These are phyloP conservation scores for Penicillium concentricum DNA, from an alignment of 2,329 filamentous ascomycete species.

Conservation along the genomic window DNA sequence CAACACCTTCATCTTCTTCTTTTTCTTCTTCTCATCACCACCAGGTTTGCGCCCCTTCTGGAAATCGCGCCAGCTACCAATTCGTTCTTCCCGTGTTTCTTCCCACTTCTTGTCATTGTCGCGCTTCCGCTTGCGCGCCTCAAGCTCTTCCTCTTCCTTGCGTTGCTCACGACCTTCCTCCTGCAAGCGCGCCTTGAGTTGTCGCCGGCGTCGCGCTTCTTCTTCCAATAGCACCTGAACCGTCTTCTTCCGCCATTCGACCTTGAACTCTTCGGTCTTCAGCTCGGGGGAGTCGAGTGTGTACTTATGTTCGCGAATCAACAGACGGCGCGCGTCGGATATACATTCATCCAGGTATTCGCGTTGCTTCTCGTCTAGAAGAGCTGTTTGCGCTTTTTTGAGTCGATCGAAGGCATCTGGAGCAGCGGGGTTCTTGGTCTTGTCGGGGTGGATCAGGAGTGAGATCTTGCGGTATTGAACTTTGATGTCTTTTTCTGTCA, in stretches of 20 bases:
- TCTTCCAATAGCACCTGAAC: conserved; percentile 89
- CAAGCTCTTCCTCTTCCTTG: conserved; percentile 80
- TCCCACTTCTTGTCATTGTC: conserved; percentile 97
- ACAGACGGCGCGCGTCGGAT: conserved; percentile 88
- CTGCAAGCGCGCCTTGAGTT: conserved; percentile 91
- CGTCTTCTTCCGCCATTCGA: conserved; percentile 86
- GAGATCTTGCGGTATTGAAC: conserved; percentile 92
- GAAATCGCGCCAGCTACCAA: conserved; percentile 91
- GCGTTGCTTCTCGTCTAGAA: conserved; percentile 93
- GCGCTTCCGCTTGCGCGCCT: conserved; percentile 77
- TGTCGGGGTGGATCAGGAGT: conserved; percentile 98
- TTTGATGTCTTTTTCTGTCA: conserved; percentile 96
- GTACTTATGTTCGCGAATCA: conserved; percentile 93
- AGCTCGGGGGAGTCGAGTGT: conserved; percentile 83
- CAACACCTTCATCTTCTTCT: conserved; percentile 55
- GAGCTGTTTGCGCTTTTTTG: conserved; percentile 86
- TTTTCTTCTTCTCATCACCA: conserved; percentile 56
- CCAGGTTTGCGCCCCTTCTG: conserved; percentile 67
- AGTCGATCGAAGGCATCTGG: conserved; percentile 96
- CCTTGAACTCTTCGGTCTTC: conserved; percentile 75
- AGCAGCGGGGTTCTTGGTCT: conserved; percentile 84
- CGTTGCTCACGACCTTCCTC: conserved; percentile 90
- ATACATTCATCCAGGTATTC: conserved; percentile 88
- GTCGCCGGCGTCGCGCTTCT: conserved; percentile 77
- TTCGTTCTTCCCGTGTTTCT: conserved; percentile 82